These are phyloP conservation scores for Solanum rostratum DNA, from an alignment of 257 asterid species.

Conservation along the genomic window DNA sequence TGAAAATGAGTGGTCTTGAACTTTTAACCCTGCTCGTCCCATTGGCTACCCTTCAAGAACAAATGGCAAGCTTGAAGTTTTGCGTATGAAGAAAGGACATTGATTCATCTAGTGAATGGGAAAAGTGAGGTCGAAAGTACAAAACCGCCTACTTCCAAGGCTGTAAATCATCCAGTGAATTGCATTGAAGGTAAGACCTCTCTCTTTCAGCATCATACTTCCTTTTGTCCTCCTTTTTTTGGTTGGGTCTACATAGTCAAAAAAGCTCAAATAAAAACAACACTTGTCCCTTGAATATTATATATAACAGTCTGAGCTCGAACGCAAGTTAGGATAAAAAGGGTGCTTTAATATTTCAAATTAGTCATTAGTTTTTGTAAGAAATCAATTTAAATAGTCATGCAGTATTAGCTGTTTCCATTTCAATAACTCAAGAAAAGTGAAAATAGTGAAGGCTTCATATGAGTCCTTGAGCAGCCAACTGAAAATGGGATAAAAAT, in stretches of 20 bases:
- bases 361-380: neutral
- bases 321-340: neutral
- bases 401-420: neutral
- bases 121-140: neutral
- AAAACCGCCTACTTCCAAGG: neutral
- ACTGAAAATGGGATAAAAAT: neutral
- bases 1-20: neutral
- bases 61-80: neutral
- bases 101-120: too few relatives aligned
- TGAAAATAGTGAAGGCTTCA: neutral
- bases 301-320: neutral
- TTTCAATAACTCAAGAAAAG: neutral
- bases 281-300: neutral
- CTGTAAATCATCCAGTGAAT: neutral
- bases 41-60: neutral
- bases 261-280: neutral
- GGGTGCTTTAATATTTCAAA: neutral
- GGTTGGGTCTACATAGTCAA: constrained; percentile 1
- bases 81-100: neutral
- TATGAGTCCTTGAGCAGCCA: neutral
- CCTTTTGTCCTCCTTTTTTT: neutral
- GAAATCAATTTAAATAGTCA: neutral
- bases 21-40: neutral
- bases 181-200: neutral
- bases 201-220: neutral